Evolutionary conservation across 1,139 yeast species (phyloP).

Genomic region (Debaryomyces fabryi): DNA sequence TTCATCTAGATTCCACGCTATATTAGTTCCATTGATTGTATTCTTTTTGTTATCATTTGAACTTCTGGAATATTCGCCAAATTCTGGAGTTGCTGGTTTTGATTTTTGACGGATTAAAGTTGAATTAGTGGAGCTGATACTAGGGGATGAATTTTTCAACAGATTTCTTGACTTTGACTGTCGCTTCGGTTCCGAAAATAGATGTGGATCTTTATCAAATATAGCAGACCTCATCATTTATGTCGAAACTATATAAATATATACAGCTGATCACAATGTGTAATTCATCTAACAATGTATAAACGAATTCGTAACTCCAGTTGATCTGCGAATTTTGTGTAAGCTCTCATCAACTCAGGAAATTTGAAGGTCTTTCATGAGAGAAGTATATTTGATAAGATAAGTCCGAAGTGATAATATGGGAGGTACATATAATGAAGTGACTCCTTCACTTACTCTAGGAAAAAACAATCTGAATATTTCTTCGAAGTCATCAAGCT

Average conservation of each 20-base stretch:
- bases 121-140: conserved; percentile 11
- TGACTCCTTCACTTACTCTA: conserved; percentile 9
- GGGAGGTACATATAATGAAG: conserved; percentile 14
- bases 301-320: not conserved
- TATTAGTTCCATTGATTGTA: not conserved
- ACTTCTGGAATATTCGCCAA: conserved; percentile 11
- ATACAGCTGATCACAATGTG: not conserved
- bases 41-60: not conserved
- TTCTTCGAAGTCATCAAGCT: not conserved
- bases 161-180: conserved; percentile 13
- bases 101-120: conserved; percentile 16
- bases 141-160: conserved; percentile 9
- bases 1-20: conserved; percentile 48
- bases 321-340: conserved; percentile 5
- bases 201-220: conserved; percentile 28
- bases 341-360: not conserved
- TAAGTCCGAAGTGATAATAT: not conserved
- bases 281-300: not conserved
- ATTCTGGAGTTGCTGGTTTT: conserved; percentile 21
- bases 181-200: conserved; percentile 2
- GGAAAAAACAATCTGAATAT: conserved; percentile 1
- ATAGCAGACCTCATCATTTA: conserved; percentile 41
- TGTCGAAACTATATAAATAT: not conserved
- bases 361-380: not conserved
- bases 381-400: not conserved